Evolutionary conservation across 495 filamentous ascomycete genomes (phyloP), one percentile per base, ranked within the genome.

Genomic region (Hypoxylon cercidicola): DNA sequence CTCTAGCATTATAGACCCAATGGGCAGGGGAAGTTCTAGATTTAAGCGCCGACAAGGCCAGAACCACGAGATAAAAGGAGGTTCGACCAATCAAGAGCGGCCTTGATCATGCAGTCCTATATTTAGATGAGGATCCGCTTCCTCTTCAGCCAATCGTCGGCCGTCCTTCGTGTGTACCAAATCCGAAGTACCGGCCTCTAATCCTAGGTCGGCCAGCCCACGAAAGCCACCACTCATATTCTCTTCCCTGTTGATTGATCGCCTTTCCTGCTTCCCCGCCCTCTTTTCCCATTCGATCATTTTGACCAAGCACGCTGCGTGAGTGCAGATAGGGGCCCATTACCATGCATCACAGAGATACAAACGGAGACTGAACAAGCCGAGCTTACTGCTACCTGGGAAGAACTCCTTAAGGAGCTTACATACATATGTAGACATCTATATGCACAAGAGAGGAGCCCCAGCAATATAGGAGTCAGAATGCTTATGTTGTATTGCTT

Each of bases 31-130:
- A 25, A 25, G 9, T 58, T 43, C 20, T 16, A 43, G 58, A 60
- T 55, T 52, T 68, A 68, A 68, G 65, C 65, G 65, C 65, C 65
- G 54, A 45, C 49, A 49, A 50, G 50, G 18, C 45, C 39, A 56
- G 32, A 68, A 55, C 65, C 60, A 63, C 54, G 65, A 64, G 59
- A 55, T 30, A 21, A 49, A 40, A 20, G 39, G 52, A 34, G 13
- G 10, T 23, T 32, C 35, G 28, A 18, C 65, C 65, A 63, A 68
- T 64, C 21, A 64, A 10, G 34, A 9, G 12, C 1, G 37, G 16
- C 25, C 47, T 18, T 16, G 41, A 51, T 64, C 51, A 45, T 37
- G 46, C 18, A 55, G 23, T 57, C 50, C 65, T 60, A 68, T 51
- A 56, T 60, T 64, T 68, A 68, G 59, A 60, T 39, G 13, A 18